phyloP scores from a whole-genome alignment of 2,329 filamentous ascomycete genomes.

The Conoideocrella luteorostrata region DNA sequence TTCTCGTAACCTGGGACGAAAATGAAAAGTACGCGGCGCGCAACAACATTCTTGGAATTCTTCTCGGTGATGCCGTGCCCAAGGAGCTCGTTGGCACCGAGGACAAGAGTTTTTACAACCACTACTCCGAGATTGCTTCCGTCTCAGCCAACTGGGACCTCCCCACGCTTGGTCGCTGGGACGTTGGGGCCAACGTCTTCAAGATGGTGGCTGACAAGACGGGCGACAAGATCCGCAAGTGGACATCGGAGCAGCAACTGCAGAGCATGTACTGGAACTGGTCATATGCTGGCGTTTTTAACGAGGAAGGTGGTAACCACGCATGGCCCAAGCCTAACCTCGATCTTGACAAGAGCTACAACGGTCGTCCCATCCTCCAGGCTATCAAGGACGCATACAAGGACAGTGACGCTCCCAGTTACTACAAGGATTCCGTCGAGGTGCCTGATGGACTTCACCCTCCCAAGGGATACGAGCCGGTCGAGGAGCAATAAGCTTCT shows the following conservation, averaged over 20 bases:
- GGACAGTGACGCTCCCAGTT: slow-evolving; percentile 30
- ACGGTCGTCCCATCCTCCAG: slow-evolving; percentile 28
- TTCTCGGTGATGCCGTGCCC: slow-evolving; percentile 71
- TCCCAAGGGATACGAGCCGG: slow-evolving; percentile 30
- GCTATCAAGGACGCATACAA: slow-evolving; percentile 32
- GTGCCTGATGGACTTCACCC: slow-evolving; percentile 36
- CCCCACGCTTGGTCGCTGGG: slow-evolving; percentile 63
- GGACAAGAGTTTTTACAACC: slow-evolving; percentile 65
- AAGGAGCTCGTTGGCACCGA: slow-evolving; percentile 56
- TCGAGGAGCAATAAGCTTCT: neutral
- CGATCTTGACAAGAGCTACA: slow-evolving; percentile 22
- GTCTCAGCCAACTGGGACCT: slow-evolving; percentile 65
- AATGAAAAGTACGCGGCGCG: slow-evolving; percentile 59
- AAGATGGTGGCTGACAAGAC: slow-evolving; percentile 53
- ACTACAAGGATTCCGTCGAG: slow-evolving; percentile 35
- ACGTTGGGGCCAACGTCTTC: slow-evolving; percentile 68
- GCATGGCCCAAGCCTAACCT: slow-evolving; percentile 36
- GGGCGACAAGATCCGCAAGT: slow-evolving; percentile 42
- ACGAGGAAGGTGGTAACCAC: slow-evolving; percentile 26
- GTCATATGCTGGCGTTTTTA: slow-evolving; percentile 47
- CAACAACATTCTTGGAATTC: slow-evolving; percentile 64
- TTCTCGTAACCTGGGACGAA: slow-evolving; percentile 76
- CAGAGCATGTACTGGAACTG: slow-evolving; percentile 43
- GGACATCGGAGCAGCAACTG: slow-evolving; percentile 27
- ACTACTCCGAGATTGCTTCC: slow-evolving; percentile 64